Conservation (phyloP, 2,329 filamentous ascomycete genomes). For the Trichophyton equinum region DNA sequence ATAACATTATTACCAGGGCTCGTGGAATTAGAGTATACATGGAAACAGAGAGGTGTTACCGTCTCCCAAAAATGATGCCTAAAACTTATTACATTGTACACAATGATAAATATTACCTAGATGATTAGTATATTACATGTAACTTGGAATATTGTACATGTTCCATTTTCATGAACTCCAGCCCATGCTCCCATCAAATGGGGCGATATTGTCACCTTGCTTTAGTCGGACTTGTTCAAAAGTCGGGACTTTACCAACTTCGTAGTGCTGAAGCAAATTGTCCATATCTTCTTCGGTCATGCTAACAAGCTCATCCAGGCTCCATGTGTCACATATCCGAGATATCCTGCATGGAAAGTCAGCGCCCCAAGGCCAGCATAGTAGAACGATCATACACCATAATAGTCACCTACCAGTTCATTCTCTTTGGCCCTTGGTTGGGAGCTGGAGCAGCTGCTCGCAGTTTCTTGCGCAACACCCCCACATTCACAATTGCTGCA, state of each 20-base stretch:
- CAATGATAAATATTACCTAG: background rate
- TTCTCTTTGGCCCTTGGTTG: constrained; percentile 70
- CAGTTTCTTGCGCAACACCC: constrained; percentile 64
- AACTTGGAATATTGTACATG: no score
- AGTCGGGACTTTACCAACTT: constrained; percentile 14
- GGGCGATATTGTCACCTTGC: constrained; percentile 7
- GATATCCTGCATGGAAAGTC: constrained; percentile 52
- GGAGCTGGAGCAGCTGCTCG: constrained; percentile 59
- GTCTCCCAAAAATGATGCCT: no score
- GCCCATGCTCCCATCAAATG: constrained; percentile 21
- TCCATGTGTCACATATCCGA: constrained; percentile 68
- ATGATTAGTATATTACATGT: background rate
- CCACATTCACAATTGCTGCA: constrained; percentile 73
- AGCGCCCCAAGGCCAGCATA: background rate
- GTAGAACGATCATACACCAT: background rate
- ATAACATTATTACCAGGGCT: no score
- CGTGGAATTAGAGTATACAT: no score
- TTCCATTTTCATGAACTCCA: constrained; percentile 11
- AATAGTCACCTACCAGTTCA: constrained; percentile 59
- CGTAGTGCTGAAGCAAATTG: constrained; percentile 57
- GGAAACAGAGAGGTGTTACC: no score
- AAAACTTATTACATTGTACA: no score
- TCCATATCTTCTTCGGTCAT: constrained; percentile 70
- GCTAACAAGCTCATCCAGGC: constrained; percentile 62
- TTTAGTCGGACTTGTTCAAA: constrained; percentile 14